Conservation (phyloP, 2,329 filamentous ascomycete species). For the Helicocarpus griseus region DNA sequence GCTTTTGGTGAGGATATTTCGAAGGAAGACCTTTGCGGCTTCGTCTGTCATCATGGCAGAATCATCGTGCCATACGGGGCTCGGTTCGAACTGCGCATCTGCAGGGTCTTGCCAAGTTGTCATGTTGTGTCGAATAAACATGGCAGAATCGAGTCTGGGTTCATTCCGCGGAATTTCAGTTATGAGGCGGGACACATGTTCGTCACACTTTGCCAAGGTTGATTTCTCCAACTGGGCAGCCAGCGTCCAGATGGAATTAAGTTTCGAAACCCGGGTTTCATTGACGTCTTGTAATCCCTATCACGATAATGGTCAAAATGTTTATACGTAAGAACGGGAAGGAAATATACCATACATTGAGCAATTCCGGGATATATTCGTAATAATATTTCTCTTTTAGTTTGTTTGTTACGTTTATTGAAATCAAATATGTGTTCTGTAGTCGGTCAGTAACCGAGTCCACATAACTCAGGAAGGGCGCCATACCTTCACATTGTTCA, state of each 20-base stretch:
- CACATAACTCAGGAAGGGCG: no score
- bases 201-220: constrained; percentile 65
- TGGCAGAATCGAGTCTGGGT: constrained; percentile 86
- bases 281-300: constrained; percentile 76
- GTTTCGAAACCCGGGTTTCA: constrained; percentile 72
- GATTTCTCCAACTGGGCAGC: constrained; percentile 70
- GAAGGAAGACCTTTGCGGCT: constrained; percentile 75
- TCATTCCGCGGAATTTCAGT: constrained; percentile 80
- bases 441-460: constrained; percentile 18
- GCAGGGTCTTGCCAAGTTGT: constrained; percentile 70
- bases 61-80: constrained; percentile 95
- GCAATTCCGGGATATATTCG: constrained; percentile 85
- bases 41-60: constrained; percentile 79
- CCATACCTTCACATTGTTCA: constrained; percentile 77
- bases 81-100: constrained; percentile 83
- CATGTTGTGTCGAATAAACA: constrained; percentile 93
- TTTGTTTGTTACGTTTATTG: constrained; percentile 94
- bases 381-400: constrained; percentile 97
- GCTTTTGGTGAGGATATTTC: constrained; percentile 84
- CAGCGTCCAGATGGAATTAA: constrained; percentile 78
- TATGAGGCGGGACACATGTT: constrained; percentile 61
- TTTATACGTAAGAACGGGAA: background rate
- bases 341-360: constrained; percentile 55
- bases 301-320: constrained; percentile 12
- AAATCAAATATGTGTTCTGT: constrained; percentile 87